These are phyloP conservation scores for Fusarium kyushuense DNA, from an alignment of 2,329 filamentous ascomycete species.

Conservation along the genomic window DNA sequence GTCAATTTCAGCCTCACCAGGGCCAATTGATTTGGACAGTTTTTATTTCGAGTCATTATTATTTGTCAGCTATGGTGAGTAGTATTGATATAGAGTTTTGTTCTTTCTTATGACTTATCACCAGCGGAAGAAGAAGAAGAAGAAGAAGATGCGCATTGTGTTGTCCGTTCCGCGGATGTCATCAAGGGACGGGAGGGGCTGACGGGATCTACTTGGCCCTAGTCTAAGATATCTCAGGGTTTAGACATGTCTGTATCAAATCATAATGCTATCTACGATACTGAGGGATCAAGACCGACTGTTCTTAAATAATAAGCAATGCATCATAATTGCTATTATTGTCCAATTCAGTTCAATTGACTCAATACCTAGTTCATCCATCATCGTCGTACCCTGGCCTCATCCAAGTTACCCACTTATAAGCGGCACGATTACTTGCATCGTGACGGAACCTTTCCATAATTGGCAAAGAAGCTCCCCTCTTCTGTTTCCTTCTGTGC, in stretches of 20 bases:
- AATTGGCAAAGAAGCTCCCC: slow-evolving; percentile 41
- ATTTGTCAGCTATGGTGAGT: background rate
- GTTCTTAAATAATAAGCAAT: background rate
- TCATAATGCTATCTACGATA: no score
- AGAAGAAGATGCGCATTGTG: slow-evolving; percentile 29
- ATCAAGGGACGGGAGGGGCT: slow-evolving; percentile 2
- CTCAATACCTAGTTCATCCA: background rate
- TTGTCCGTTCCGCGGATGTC: slow-evolving; percentile 2
- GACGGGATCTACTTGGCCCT: slow-evolving; percentile 6
- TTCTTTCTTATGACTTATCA: slow-evolving; percentile 25
- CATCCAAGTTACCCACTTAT: slow-evolving; percentile 37
- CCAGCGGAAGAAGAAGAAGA: slow-evolving; percentile 18
- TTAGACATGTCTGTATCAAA: background rate
- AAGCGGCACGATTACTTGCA: slow-evolving; percentile 43
- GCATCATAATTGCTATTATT: background rate
- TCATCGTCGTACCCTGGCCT: slow-evolving; percentile 2
- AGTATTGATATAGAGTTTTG: background rate
- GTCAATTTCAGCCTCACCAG: slow-evolving; percentile 13
- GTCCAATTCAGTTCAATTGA: background rate
- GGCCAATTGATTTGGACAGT: background rate
- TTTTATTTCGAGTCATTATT: background rate
- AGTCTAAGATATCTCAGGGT: background rate
- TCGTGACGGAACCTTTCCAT: slow-evolving; percentile 36
- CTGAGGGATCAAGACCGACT: no score
- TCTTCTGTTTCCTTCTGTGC: slow-evolving; percentile 43